These are phyloP conservation scores for Pyrus communis DNA, from an alignment of 306 rosid species.

Conservation along the genomic window DNA sequence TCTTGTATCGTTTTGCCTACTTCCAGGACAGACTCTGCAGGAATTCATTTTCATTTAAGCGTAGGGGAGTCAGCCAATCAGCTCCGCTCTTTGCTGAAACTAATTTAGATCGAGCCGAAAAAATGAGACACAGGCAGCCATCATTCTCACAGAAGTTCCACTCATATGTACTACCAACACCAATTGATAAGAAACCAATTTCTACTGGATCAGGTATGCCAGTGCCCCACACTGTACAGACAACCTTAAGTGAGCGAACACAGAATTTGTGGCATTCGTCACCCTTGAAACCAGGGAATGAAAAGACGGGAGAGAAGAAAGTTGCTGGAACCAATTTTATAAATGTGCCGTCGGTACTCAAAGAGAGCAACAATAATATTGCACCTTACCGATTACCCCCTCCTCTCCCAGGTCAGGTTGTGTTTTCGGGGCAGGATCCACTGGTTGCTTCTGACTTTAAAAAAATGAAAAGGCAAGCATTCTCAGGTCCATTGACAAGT, in stretches of 20 bases:
- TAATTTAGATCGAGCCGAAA: slow-evolving; percentile 56
- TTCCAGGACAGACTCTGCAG: slow-evolving; percentile 56
- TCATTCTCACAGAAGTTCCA: slow-evolving; percentile 69
- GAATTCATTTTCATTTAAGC: slow-evolving; percentile 50
- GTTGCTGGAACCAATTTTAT: slow-evolving; percentile 27
- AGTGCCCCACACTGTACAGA: slow-evolving; percentile 29
- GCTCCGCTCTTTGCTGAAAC: slow-evolving; percentile 80
- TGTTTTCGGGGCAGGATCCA: slow-evolving; percentile 33
- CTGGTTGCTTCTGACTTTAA: slow-evolving; percentile 45
- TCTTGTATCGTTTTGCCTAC: slow-evolving; percentile 6
- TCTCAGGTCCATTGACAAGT: slow-evolving; percentile 84
- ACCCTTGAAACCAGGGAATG: slow-evolving; percentile 56
- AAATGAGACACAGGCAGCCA: slow-evolving; percentile 52
- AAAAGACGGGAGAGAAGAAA: slow-evolving; percentile 38
- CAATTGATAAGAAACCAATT: slow-evolving; percentile 48
- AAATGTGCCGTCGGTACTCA: slow-evolving; percentile 48
- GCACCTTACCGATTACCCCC: slow-evolving; percentile 49
- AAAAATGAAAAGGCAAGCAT: slow-evolving; percentile 62
- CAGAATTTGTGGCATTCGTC: slow-evolving; percentile 79
- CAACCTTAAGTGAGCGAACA: slow-evolving; percentile 28
- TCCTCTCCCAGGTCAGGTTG: slow-evolving; percentile 44
- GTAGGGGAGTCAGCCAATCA: slow-evolving; percentile 62
- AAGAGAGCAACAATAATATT: slow-evolving; percentile 68
- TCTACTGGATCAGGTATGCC: slow-evolving; percentile 42
- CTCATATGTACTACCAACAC: slow-evolving; percentile 87